Percentiles rank a stretch among this genome's conserved stretches.
Conservation (phyloP, 2,329 filamentous ascomycete genomes). For the Erysiphe pisi region DNA sequence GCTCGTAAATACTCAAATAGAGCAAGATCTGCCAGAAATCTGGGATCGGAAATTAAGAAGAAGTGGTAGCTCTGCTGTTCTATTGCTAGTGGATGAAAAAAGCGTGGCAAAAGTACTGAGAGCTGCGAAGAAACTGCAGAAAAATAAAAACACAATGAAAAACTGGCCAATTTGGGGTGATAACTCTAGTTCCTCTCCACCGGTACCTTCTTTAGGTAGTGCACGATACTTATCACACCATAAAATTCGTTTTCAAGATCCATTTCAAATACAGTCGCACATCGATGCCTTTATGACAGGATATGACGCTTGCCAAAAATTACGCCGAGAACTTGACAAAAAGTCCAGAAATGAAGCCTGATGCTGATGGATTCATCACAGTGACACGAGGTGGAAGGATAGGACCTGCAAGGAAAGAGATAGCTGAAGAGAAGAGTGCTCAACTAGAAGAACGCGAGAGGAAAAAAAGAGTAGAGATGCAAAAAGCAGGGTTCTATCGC, state of each 20-base stretch:
- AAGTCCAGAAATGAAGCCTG: slow-evolving; percentile 66
- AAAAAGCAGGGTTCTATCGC: slow-evolving; percentile 58
- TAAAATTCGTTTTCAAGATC: slow-evolving; percentile 58
- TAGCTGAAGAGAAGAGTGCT: slow-evolving; percentile 50
- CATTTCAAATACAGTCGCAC: slow-evolving; percentile 53
- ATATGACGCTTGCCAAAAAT: slow-evolving; percentile 63
- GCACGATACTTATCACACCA: slow-evolving; percentile 55
- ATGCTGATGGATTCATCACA: slow-evolving; percentile 92
- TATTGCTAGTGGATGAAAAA: slow-evolving; percentile 71
- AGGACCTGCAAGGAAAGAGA: slow-evolving; percentile 63
- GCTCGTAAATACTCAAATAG: slow-evolving; percentile 40
- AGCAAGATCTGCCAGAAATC: slow-evolving; percentile 57
- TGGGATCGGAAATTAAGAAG: slow-evolving; percentile 62
- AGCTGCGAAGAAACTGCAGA: slow-evolving; percentile 53
- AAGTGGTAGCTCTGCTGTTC: slow-evolving; percentile 69
- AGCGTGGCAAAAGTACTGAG: slow-evolving; percentile 68
- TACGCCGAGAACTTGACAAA: slow-evolving; percentile 51
- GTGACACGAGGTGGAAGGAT: slow-evolving; percentile 67
- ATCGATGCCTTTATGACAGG: slow-evolving; percentile 78
- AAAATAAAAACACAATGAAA: slow-evolving; percentile 43
- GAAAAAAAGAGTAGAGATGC: slow-evolving; percentile 51
- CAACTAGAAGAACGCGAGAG: slow-evolving; percentile 54
- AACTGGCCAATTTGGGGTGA: slow-evolving; percentile 57
- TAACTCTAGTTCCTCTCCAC: slow-evolving; percentile 43
- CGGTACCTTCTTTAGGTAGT: slow-evolving; percentile 47